Evolutionary conservation across 257 asterid species (phyloP).

Genomic region (Fraxinus americana): DNA sequence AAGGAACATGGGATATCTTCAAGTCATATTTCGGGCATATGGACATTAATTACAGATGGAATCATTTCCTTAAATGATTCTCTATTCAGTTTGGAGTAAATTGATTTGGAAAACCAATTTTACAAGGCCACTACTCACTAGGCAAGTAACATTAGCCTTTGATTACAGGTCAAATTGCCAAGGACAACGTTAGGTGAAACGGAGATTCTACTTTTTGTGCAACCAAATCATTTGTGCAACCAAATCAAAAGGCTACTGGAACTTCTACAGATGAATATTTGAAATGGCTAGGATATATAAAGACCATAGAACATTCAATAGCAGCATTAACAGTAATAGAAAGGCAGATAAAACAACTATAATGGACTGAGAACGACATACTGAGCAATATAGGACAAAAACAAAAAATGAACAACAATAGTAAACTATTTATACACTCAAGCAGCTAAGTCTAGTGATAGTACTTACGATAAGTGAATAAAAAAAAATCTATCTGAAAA

Average conservation of each 20-base stretch:
- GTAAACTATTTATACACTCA: background rate
- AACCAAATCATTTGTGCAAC: slow-evolving; percentile 5
- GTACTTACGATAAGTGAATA: background rate
- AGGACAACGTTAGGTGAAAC: background rate
- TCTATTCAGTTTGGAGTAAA: background rate
- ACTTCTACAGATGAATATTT: background rate
- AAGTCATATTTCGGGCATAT: background rate
- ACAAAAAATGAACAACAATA: background rate
- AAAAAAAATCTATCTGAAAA: background rate
- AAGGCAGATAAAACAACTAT: no score
- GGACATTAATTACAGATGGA: background rate
- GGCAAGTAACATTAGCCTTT: background rate
- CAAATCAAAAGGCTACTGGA: background rate
- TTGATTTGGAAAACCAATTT: no score
- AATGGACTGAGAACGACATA: no score
- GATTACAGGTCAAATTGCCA: background rate
- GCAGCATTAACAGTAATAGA: no score
- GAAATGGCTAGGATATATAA: no score
- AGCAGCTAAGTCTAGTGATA: background rate
- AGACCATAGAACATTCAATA: no score
- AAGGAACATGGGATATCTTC: background rate
- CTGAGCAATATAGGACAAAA: no score
- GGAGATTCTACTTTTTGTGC: background rate
- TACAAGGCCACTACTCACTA: no score
- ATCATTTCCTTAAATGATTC: background rate